A percentile compares a stretch with the other conserved stretches of the same genome.
phyloP scores from a whole-genome alignment of 83 land plant genomes.

The Diphasiastrum complanatum region DNA sequence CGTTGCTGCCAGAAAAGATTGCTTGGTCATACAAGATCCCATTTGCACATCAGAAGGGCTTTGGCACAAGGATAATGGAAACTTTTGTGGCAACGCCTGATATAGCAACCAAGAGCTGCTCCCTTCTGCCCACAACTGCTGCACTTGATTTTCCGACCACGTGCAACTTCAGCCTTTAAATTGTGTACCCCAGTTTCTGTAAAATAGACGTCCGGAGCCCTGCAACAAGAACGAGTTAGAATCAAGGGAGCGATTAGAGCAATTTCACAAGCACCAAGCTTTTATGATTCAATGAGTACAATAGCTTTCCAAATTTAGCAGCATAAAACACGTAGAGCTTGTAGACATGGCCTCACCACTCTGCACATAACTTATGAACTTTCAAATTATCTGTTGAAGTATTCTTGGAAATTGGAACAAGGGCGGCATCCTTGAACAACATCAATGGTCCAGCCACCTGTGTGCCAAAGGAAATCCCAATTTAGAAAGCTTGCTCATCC shows the following conservation, averaged over 20 bases:
- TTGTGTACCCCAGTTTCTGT: conserved; percentile 42
- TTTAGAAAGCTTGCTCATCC: neutral
- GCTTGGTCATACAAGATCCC: conserved; percentile 44
- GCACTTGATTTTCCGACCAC: conserved; percentile 63
- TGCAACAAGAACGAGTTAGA: conserved; percentile 17
- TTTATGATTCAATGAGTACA: neutral
- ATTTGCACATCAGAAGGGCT: conserved; percentile 34
- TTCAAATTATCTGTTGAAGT: conserved; percentile 31
- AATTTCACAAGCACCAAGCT: neutral
- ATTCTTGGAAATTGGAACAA: conserved; percentile 17
- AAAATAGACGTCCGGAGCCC: conserved; percentile 72
- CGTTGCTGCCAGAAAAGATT: too few relatives aligned
- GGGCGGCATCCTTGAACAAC: conserved; percentile 43
- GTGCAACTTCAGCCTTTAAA: conserved; percentile 45
- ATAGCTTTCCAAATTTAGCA: neutral
- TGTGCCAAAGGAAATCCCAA: conserved; percentile 4
- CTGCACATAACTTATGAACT: conserved; percentile 58
- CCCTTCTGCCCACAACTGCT: conserved; percentile 56
- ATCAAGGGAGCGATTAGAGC: neutral
- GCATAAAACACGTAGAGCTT: neutral
- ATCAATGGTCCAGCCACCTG: conserved; percentile 60
- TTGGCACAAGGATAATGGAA: conserved; percentile 66
- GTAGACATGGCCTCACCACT: conserved; percentile 45
- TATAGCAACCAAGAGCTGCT: conserved; percentile 71
- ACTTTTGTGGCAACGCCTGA: conserved; percentile 44